phyloP scores from a whole-genome alignment of 768 basidiomycete species.

The Myochromella boudieri region DNA sequence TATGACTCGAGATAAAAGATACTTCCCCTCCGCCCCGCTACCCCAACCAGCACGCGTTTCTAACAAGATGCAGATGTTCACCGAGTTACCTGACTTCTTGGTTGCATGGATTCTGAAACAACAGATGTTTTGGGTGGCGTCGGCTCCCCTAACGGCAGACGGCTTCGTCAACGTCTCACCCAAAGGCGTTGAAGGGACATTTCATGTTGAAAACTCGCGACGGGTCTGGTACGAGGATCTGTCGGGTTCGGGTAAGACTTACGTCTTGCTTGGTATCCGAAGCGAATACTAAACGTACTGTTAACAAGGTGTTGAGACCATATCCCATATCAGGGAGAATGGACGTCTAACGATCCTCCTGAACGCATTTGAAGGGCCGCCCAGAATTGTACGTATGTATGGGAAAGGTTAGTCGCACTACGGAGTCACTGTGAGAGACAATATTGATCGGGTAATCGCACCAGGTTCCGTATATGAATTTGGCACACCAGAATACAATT shows the following conservation, averaged over 20 bases:
- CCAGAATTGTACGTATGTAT: constrained; percentile 58
- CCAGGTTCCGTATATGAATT: constrained; percentile 62
- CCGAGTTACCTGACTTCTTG: constrained; percentile 54
- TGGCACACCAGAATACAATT: constrained; percentile 60
- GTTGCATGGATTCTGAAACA: constrained; percentile 61
- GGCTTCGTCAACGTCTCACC: constrained; percentile 72
- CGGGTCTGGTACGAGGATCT: constrained; percentile 76
- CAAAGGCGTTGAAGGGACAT: constrained; percentile 62
- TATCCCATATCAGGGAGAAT: constrained; percentile 59
- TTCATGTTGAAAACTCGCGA: constrained; percentile 55
- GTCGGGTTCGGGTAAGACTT: constrained; percentile 60
- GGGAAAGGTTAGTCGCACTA: constrained; percentile 47
- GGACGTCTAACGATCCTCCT: constrained; percentile 62
- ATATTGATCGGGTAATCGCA: no score
- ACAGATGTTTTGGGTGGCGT: constrained; percentile 72
- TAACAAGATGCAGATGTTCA: constrained; percentile 52
- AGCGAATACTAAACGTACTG: not conserved
- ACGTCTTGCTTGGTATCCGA: not conserved
- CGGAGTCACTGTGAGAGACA: no score
- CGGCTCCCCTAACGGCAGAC: constrained; percentile 54
- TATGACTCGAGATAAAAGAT: constrained; percentile 2
- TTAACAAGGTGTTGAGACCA: constrained; percentile 45
- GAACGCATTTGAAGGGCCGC: constrained; percentile 60
- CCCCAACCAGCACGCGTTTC: not conserved
- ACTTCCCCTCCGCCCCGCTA: constrained; percentile 1